Evolutionary conservation across 2,329 filamentous ascomycete genomes (phyloP), one percentile per base, ranked within the genome.

Genomic region (Amauroascus verrucosus): DNA sequence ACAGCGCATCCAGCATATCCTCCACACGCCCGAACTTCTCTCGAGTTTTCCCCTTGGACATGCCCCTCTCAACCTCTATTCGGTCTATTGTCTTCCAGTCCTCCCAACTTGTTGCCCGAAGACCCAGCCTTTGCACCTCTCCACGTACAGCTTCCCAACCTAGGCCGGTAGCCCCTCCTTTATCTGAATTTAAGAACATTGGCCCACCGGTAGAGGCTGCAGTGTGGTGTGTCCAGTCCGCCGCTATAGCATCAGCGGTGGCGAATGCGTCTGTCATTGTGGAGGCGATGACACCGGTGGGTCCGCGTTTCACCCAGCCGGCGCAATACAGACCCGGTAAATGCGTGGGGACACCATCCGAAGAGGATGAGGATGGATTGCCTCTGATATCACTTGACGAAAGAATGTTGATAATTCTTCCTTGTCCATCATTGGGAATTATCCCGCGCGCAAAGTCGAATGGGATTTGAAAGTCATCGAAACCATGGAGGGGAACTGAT

Each of bases 261-360:
- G 80, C 78, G 63, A 97, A 98, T 0, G 93, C 91, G 67, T 98
- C 93, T 56, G 85, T 81, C 88, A 98, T 95, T 0, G 93, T 98
- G 28, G 85, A 89, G 1, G 91, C 91, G 66, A 98, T 98, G 2
- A 97, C 90, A 1, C 93, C 93, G 0, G 89, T 96, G 0, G 93
- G 91, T 0, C 93, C 93, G 33, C 85, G 81, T 72, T 97, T 97
- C 8, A 96, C 89, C 93, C 93, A 98, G 0, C 93, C 93, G 14
- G 91, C 86, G 59, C 89, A 95, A 70, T 98, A 98, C 26, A 95
- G 69, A 0, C 91, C 88, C 0, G 84, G 81, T 0, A 86, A 63
- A 66, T 79, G 65, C 56, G 58, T 56, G 7, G 57, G 56, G 9
- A 60, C 0, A 59, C 50, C 24, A 53, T 57, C 18, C 54, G 57